These are phyloP conservation scores for Colletotrichum australisinense DNA, from an alignment of 2,329 filamentous ascomycete species.

Conservation along the genomic window DNA sequence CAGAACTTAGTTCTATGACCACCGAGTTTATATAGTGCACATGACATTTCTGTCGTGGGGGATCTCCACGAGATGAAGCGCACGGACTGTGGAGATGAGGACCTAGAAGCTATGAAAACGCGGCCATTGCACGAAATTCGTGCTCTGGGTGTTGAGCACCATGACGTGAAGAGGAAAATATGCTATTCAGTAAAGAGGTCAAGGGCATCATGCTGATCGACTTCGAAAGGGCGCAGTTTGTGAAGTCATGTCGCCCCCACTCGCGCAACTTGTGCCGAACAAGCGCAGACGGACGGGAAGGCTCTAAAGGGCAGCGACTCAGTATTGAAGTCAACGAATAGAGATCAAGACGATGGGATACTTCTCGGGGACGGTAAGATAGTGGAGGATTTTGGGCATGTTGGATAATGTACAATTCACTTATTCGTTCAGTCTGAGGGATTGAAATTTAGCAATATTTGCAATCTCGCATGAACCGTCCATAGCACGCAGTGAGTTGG, in stretches of 20 bases:
- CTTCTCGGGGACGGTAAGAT: neutral
- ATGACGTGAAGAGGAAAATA: conserved; percentile 42
- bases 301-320: neutral
- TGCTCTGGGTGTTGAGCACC: conserved; percentile 41
- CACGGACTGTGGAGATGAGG: neutral
- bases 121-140: conserved; percentile 40
- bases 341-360: neutral
- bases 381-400: neutral
- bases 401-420: neutral
- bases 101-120: conserved; percentile 32
- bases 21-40: conserved; percentile 45
- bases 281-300: conserved; percentile 32
- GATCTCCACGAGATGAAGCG: conserved; percentile 21
- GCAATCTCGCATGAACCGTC: no score
- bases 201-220: conserved; percentile 44
- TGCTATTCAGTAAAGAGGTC: conserved; percentile 41
- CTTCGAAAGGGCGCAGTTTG: conserved; percentile 44
- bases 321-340: neutral
- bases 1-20: conserved; percentile 47
- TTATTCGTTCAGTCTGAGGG: neutral
- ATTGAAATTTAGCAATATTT: neutral
- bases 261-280: conserved; percentile 39
- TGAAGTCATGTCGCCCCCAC: conserved; percentile 34
- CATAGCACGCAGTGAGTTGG: no score
- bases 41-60: conserved; percentile 51